Base-by-base conservation (phyloP, 192 early-diverging fungal genomes). In the Powellomyces hirtus region DNA sequence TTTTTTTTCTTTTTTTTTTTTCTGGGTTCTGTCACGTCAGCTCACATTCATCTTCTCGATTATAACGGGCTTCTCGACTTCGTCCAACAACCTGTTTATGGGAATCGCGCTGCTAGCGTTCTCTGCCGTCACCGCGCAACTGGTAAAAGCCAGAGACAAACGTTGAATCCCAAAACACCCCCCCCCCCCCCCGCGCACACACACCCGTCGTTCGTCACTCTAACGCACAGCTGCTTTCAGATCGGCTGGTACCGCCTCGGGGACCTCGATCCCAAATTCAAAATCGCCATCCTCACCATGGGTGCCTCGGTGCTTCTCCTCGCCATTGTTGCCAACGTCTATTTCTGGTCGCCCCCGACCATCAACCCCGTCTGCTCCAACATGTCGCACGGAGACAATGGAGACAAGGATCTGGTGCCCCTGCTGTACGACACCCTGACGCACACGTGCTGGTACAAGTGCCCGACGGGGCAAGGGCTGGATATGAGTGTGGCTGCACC, bases 211-310 rank as follows among this genome's bases (percentile, higher is more conserved):
- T n/a, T n/a, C n/a, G n/a, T n/a, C n/a, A n/a, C n/a, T n/a, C n/a
- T n/a, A n/a, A n/a, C n/a, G n/a, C n/a, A n/a, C n/a, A n/a, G n/a
- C 34, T n/a, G 16, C 30, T 44, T 3, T 10, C 53, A 67, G 65
- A 67, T 67, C 33, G 35, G 27, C 13, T 67, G 65, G 65, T 67
- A 57, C 42, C 65, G 65, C 33, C 53, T 58, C 11, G 65, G 65
- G 31, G 65, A 67, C 29, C 38, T 67, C 10, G 65, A 67, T 27
- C 50, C 65, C 6, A 67, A 67, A 29, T 67, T 57, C 65, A 67
- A 67, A 27, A 3, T 58, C 20, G 20, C 44, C 1, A 67, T 67
- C 36, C 65, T 67, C 20, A 40, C 34, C 35, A n/a, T 57, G 36
- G 18, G 20, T 13, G 16, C 37, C 13, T 58, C 52, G 13, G 33